Percentiles rank a stretch among this genome's conserved stretches.
These are phyloP conservation scores for Candida sithepensis DNA, from an alignment of 805 yeast species.

Conservation along the genomic window DNA sequence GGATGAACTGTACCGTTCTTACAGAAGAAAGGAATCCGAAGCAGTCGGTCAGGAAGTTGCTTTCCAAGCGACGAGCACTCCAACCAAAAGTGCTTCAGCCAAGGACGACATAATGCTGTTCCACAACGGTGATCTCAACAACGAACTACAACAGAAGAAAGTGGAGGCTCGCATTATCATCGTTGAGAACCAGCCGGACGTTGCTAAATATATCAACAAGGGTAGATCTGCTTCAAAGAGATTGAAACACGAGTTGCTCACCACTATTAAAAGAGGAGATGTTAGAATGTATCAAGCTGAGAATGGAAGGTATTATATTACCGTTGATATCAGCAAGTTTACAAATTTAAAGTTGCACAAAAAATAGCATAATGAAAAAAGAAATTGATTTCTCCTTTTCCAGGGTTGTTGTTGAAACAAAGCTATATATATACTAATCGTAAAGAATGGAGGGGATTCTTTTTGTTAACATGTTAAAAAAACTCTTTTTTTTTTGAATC, in stretches of 20 bases:
- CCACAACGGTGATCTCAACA: neutral
- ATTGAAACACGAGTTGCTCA: conserved; percentile 16
- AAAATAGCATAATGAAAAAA: neutral
- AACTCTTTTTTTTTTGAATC: neutral
- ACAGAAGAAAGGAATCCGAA: neutral
- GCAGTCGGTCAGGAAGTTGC: neutral
- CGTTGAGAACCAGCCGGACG: conserved; percentile 21
- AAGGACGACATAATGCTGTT: neutral
- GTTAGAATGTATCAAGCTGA: conserved; percentile 14
- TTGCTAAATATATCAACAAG: conserved; percentile 12
- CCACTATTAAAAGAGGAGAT: conserved; percentile 17
- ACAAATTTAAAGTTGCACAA: conserved; percentile 5
- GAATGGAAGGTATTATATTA: conserved; percentile 18
- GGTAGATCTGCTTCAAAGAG: conserved; percentile 16
- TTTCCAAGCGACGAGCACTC: neutral
- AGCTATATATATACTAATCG: neutral
- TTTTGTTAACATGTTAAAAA: too few relatives aligned
- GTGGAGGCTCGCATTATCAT: conserved; percentile 19
- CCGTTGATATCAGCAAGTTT: conserved; percentile 19
- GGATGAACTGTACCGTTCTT: neutral
- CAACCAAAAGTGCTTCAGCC: neutral
- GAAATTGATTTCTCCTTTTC: neutral
- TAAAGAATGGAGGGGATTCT: too few relatives aligned
- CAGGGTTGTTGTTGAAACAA: neutral
- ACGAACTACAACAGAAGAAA: conserved; percentile 3